phyloP scores from a whole-genome alignment of 1,284 basidiomycete species.

The Mycena sp. region DNA sequence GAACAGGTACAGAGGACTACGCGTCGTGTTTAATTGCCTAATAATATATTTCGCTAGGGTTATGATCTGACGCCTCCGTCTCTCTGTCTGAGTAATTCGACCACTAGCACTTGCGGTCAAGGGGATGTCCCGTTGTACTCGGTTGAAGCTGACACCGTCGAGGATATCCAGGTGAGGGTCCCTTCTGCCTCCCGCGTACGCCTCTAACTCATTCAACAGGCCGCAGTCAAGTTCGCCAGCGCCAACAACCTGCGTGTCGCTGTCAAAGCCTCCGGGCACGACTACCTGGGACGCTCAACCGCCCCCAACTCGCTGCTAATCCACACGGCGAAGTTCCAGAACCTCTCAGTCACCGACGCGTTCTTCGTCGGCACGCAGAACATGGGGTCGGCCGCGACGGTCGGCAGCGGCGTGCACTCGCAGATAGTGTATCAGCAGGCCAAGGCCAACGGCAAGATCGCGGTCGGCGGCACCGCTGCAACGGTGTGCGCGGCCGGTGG shows the following conservation, averaged over 20 bases:
- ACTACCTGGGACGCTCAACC: slow-evolving; percentile 49
- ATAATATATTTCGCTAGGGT: not conserved
- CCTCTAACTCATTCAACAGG: slow-evolving; percentile 33
- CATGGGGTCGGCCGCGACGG: slow-evolving; percentile 39
- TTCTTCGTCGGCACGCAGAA: slow-evolving; percentile 43
- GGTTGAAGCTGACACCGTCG: slow-evolving; percentile 48
- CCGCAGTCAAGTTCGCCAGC: slow-evolving; percentile 50
- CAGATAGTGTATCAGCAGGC: slow-evolving; percentile 42
- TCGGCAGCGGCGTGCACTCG: slow-evolving; percentile 50
- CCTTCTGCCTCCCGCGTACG: not conserved
- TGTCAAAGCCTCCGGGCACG: slow-evolving; percentile 51
- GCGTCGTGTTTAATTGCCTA: not conserved
- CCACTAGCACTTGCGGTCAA: slow-evolving; percentile 46
- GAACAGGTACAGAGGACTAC: not conserved
- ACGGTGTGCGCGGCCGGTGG: slow-evolving; percentile 22
- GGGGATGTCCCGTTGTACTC: slow-evolving; percentile 53
- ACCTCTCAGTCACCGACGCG: slow-evolving; percentile 40
- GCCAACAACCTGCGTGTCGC: slow-evolving; percentile 52
- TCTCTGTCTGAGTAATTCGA: not conserved
- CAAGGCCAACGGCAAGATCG: slow-evolving; percentile 27
- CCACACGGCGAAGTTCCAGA: slow-evolving; percentile 53
- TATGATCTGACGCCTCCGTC: not conserved
- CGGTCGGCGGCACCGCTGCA: slow-evolving; percentile 38
- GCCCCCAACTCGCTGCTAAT: slow-evolving; percentile 47
- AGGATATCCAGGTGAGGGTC: slow-evolving; percentile 38